Evolutionary conservation across 768 basidiomycete genomes (phyloP).

Genomic region (Scleroderma bovista): DNA sequence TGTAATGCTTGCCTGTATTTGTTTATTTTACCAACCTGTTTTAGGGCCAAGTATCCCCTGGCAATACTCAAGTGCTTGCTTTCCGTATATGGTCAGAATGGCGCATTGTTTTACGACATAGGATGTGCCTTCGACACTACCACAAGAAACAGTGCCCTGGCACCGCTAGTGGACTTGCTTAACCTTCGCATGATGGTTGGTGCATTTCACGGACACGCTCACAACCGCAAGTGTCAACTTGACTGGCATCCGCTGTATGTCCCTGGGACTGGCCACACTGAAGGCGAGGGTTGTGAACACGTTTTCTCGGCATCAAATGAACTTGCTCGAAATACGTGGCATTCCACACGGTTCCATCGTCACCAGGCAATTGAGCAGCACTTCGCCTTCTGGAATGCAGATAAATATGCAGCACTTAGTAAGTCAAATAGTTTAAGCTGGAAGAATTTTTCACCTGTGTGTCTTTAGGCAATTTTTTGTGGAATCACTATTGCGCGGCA

Average conservation of each 20-base stretch:
- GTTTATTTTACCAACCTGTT: neutral
- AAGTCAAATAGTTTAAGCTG: too few species aligned
- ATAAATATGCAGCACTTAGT: conserved; percentile 21
- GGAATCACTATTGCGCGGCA: too few species aligned
- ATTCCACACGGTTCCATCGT: conserved; percentile 22
- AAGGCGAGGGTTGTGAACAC: conserved; percentile 25
- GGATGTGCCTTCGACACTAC: conserved; percentile 21
- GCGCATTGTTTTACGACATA: conserved; percentile 13
- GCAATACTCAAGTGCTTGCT: too few species aligned
- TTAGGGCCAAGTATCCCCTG: conserved; percentile 9
- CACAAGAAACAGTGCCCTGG: conserved; percentile 9
- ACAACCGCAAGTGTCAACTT: conserved; percentile 21
- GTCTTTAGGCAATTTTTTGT: too few species aligned
- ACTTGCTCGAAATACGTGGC: conserved; percentile 14
- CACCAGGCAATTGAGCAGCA: conserved; percentile 21
- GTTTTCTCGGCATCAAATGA: conserved; percentile 22
- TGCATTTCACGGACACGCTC: too few species aligned
- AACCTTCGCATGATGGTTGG: conserved; percentile 5
- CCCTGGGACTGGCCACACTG: conserved; percentile 18
- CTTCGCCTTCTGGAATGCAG: conserved; percentile 14
- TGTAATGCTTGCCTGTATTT: neutral
- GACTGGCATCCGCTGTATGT: conserved; percentile 23
- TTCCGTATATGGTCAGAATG: neutral
- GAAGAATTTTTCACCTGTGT: too few species aligned
- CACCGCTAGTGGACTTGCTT: neutral